phyloP scores from a whole-genome alignment of 2,329 filamentous ascomycete genomes.

The Lasiodiplodia gonubiensis region DNA sequence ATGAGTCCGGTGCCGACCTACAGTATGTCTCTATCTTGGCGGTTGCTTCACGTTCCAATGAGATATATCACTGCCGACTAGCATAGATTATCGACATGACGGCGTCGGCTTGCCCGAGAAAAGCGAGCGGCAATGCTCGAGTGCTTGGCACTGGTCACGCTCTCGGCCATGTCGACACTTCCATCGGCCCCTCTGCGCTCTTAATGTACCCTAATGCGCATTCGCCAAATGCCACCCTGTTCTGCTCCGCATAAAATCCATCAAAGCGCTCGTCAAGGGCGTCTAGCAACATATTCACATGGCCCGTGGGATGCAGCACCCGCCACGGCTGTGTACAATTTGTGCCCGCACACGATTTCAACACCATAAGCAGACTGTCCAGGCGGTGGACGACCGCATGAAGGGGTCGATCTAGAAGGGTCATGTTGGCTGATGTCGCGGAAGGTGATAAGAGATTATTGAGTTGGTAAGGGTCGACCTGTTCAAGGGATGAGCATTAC shows the following conservation, averaged over 20 bases:
- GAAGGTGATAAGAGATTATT: constrained; percentile 44
- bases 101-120: no score
- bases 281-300: constrained; percentile 58
- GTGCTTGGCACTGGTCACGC: no score
- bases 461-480: constrained; percentile 47
- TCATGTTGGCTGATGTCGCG: constrained; percentile 19
- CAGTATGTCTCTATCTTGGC: no score
- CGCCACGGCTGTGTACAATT: constrained; percentile 64
- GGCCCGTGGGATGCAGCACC: constrained; percentile 60
- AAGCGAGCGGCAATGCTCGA: neutral
- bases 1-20: no score
- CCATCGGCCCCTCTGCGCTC: constrained; percentile 56
- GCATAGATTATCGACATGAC: no score
- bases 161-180: neutral
- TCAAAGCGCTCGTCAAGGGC: constrained; percentile 59
- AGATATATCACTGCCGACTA: no score
- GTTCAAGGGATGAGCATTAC: constrained; percentile 32
- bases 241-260: constrained; percentile 59
- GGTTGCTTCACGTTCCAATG: no score
- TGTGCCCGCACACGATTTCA: constrained; percentile 64
- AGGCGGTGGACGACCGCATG: constrained; percentile 41
- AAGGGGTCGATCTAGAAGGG: constrained; percentile 31
- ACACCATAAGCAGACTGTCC: constrained; percentile 64
- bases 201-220: constrained; percentile 64
- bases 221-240: constrained; percentile 57